phyloP scores from a whole-genome alignment of 2,329 filamentous ascomycete genomes.

The Parastagonospora avenae region DNA sequence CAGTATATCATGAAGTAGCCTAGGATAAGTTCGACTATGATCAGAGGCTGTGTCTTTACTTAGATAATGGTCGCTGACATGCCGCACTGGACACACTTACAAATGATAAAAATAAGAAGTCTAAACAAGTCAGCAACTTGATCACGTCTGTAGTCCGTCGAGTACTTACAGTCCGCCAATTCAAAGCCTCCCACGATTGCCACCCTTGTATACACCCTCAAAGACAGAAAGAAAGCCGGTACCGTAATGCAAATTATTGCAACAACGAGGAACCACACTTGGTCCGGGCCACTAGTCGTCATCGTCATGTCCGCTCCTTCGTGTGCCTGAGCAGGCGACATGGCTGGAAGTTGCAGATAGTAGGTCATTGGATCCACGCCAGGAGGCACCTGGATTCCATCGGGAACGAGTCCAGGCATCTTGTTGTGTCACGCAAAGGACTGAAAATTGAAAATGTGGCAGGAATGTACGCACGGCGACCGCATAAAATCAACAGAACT shows the following conservation, averaged over 20 bases:
- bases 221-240: slow-evolving; percentile 24
- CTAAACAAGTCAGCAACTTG: slow-evolving; percentile 12
- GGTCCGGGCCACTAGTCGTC: slow-evolving; percentile 25
- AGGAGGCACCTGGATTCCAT: slow-evolving; percentile 7
- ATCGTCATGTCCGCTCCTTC: slow-evolving; percentile 24
- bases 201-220: slow-evolving; percentile 30
- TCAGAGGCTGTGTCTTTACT: slow-evolving; percentile 20
- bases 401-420: slow-evolving; percentile 1
- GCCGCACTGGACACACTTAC: slow-evolving; percentile 8
- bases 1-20: slow-evolving; percentile 33
- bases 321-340: slow-evolving; percentile 19
- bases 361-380: slow-evolving; percentile 17
- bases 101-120: slow-evolving; percentile 30
- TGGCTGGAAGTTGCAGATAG: slow-evolving; percentile 17
- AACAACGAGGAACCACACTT: slow-evolving; percentile 29
- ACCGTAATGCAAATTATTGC: slow-evolving; percentile 26
- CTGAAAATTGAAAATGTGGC: not conserved
- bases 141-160: not conserved
- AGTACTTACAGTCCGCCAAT: slow-evolving; percentile 29
- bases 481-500: not conserved
- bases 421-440: not conserved
- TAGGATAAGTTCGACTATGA: slow-evolving; percentile 25
- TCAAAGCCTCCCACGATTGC: slow-evolving; percentile 28
- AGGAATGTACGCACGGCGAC: not conserved
- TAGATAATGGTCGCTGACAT: not conserved